Percentiles rank a stretch among this genome's conserved stretches.
Evolutionary conservation across 208 protist species (phyloP).

Genomic region (Trypanosomatidae sp.): DNA sequence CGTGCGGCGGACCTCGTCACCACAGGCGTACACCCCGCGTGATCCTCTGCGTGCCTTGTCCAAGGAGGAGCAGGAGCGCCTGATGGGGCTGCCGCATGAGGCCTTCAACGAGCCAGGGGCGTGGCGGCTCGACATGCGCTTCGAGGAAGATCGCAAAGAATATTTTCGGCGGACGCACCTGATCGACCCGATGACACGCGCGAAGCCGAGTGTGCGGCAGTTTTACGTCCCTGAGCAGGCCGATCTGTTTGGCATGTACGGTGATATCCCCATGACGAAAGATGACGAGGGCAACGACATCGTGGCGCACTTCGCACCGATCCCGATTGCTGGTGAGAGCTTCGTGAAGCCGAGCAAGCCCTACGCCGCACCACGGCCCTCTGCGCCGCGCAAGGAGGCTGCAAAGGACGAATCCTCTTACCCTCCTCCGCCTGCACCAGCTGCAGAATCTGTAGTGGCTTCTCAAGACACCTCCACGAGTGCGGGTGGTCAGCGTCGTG

Average conservation of each 20-base stretch:
- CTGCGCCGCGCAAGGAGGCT: background rate
- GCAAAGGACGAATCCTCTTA: background rate
- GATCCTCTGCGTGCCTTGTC: conserved; percentile 20
- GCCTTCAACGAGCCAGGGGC: conserved; percentile 7
- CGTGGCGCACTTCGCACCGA: conserved; percentile 15
- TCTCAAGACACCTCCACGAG: background rate
- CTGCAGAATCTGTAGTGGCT: background rate
- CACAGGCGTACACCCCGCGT: conserved; percentile 2
- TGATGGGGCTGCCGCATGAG: conserved; percentile 24
- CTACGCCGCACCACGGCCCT: background rate
- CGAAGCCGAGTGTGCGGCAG: conserved; percentile 37
- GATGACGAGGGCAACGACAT: conserved; percentile 25
- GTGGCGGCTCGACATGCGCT: conserved; percentile 50
- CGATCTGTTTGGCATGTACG: conserved; percentile 58
- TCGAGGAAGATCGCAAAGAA: conserved; percentile 67
- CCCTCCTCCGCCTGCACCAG: background rate
- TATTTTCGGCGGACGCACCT: conserved; percentile 53
- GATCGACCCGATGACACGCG: conserved; percentile 48
- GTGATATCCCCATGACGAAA: conserved; percentile 21
- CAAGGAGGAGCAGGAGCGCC: conserved; percentile 21
- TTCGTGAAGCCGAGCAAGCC: conserved; percentile 7
- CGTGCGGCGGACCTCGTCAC: conserved; percentile 10
- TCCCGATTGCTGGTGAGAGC: conserved; percentile 15
- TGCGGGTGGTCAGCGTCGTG: background rate
- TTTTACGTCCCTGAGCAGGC: conserved; percentile 39